phyloP scores from a whole-genome alignment of 164 flowering plant genomes.

The Amborella trichopoda region DNA sequence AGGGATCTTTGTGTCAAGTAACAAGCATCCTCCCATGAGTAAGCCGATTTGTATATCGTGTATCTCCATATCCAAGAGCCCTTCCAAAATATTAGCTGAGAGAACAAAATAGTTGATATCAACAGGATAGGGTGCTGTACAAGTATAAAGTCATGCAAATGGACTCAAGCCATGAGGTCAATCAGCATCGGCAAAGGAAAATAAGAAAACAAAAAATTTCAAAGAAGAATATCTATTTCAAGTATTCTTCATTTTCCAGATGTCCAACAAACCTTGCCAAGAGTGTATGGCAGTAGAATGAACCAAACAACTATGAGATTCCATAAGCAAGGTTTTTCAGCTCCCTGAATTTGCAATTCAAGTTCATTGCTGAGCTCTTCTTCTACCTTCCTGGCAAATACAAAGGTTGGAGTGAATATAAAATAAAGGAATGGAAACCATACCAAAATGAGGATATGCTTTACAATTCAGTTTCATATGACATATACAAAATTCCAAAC shows the following conservation, averaged over 20 bases:
- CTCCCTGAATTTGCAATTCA: constrained; percentile 81
- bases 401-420: not conserved
- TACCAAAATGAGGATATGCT: not conserved
- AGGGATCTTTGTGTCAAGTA: constrained; percentile 65
- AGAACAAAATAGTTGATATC: constrained; percentile 1
- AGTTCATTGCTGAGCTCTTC: constrained; percentile 90
- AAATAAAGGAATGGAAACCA: not conserved
- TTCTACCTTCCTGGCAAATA: constrained; percentile 39
- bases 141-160: no score
- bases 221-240: not conserved
- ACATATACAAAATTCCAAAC: not conserved
- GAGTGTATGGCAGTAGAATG: constrained; percentile 73
- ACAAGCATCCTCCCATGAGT: constrained; percentile 92
- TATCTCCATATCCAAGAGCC: constrained; percentile 89
- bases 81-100: constrained; percentile 69
- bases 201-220: not conserved
- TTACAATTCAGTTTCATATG: not conserved
- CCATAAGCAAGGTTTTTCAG: constrained; percentile 86
- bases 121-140: not conserved
- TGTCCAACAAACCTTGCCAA: constrained; percentile 51
- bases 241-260: not conserved
- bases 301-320: constrained; percentile 57
- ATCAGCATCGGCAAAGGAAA: not conserved
- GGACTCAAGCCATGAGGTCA: no score
- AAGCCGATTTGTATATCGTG: constrained; percentile 49